phyloP scores from a whole-genome alignment of 1,284 basidiomycete genomes.

The Schizophyllum amplum region DNA sequence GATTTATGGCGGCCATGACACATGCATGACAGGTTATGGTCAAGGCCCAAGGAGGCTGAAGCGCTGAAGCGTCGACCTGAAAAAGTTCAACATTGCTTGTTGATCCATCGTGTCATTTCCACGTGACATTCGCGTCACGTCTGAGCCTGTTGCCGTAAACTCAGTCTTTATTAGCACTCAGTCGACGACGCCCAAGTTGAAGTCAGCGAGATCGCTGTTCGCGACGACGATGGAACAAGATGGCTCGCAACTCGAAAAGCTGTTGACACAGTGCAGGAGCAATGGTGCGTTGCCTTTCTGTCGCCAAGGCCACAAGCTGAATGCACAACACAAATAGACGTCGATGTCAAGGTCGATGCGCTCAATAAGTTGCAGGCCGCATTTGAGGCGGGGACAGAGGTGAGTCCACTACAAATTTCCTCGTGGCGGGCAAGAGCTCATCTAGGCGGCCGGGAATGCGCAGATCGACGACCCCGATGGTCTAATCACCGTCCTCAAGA shows the following conservation, averaged over 20 bases:
- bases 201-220: background rate
- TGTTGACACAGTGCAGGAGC: slow-evolving; percentile 60
- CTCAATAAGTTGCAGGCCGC: slow-evolving; percentile 65
- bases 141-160: background rate
- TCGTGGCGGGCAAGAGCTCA: slow-evolving; percentile 3
- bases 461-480: slow-evolving; percentile 66
- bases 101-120: too few species aligned
- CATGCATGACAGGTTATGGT: background rate
- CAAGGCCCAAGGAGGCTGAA: background rate
- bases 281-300: slow-evolving; percentile 40
- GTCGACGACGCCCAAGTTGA: background rate
- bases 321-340: slow-evolving; percentile 36
- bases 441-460: background rate
- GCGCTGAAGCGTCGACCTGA: too few species aligned
- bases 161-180: too few species aligned
- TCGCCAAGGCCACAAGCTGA: slow-evolving; percentile 8
- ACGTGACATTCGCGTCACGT: background rate
- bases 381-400: slow-evolving; percentile 64
- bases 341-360: slow-evolving; percentile 73
- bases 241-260: slow-evolving; percentile 46
- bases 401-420: slow-evolving; percentile 23
- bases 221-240: slow-evolving; percentile 38
- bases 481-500: slow-evolving; percentile 61
- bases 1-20: background rate
- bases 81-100: too few species aligned